Percentiles rank a stretch among this genome's conserved stretches.
phyloP scores from a whole-genome alignment of 768 basidiomycete species.

The Mycena pura region DNA sequence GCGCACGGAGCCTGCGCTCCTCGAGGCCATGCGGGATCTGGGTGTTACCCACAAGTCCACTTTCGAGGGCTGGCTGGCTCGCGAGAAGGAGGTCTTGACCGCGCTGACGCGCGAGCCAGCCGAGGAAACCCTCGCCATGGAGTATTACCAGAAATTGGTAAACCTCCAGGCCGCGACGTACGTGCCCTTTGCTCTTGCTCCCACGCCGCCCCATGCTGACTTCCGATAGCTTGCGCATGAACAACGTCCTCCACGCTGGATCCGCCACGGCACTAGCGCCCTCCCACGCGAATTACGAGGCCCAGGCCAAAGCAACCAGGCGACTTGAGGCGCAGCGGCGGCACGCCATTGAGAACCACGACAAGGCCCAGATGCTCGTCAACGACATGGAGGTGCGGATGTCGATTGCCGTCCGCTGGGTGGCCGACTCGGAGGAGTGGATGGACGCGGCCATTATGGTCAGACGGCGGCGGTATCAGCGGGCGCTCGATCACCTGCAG shows the following conservation, averaged over 20 bases:
- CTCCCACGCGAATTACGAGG: neutral
- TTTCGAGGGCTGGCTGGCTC: neutral
- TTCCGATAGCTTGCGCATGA: neutral
- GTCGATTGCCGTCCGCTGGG: slow-evolving; percentile 13
- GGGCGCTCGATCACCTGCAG: slow-evolving; percentile 1
- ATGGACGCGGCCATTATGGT: neutral
- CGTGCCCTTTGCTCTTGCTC: slow-evolving; percentile 9
- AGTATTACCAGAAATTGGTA: slow-evolving; percentile 1
- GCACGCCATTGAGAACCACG: neutral
- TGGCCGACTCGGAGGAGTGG: slow-evolving; percentile 16
- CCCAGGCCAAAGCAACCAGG: neutral
- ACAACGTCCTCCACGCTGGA: neutral
- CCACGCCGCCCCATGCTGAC: neutral
- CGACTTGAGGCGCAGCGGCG: too few species aligned
- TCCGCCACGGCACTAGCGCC: neutral
- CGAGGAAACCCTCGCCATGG: slow-evolving; percentile 9
- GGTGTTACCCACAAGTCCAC: neutral
- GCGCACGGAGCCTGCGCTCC: neutral
- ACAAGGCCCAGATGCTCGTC: neutral
- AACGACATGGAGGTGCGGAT: slow-evolving; percentile 11
- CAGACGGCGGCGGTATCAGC: slow-evolving; percentile 4
- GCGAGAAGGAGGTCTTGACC: neutral
- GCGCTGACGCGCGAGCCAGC: neutral
- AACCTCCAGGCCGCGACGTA: neutral
- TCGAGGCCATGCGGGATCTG: neutral